phyloP scores from a whole-genome alignment of 371 early-diverging fungal genomes.

The Mortierella sp. region DNA sequence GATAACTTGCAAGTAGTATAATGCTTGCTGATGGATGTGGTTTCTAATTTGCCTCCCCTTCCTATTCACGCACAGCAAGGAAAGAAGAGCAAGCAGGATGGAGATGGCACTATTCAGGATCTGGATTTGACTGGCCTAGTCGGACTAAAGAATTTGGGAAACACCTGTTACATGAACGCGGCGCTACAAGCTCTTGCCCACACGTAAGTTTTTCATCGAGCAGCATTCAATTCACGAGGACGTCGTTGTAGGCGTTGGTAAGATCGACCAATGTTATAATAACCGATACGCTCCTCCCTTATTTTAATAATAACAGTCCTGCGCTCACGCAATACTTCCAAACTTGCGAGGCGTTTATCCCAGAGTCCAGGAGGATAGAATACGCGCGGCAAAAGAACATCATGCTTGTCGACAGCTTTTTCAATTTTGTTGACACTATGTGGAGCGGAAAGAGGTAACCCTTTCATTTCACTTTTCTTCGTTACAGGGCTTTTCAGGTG shows the following conservation, averaged over 20 bases:
- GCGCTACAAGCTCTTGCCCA: constrained; percentile 67
- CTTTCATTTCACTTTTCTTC: neutral
- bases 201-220: constrained; percentile 33
- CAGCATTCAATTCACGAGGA: neutral
- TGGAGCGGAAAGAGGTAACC: constrained; percentile 60
- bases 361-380: constrained; percentile 43
- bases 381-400: constrained; percentile 51
- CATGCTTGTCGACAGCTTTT: constrained; percentile 52
- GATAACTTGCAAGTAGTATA: neutral
- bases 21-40: constrained; percentile 13
- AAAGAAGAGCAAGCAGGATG: constrained; percentile 58
- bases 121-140: constrained; percentile 58
- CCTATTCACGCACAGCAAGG: constrained; percentile 44
- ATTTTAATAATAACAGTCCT: constrained; percentile 26
- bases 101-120: constrained; percentile 54
- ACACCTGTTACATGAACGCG: constrained; percentile 77
- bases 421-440: constrained; percentile 56
- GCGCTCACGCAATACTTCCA: constrained; percentile 55
- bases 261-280: neutral
- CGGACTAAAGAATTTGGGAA: constrained; percentile 69
- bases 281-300: neutral
- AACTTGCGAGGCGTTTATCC: constrained; percentile 60
- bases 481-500: neutral
- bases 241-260: neutral
- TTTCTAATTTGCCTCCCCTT: constrained; percentile 11